A percentile compares a stretch with the other conserved stretches of the same genome.
Evolutionary conservation across 2,329 filamentous ascomycete genomes (phyloP).

Genomic region (Thielaviopsis musarum): DNA sequence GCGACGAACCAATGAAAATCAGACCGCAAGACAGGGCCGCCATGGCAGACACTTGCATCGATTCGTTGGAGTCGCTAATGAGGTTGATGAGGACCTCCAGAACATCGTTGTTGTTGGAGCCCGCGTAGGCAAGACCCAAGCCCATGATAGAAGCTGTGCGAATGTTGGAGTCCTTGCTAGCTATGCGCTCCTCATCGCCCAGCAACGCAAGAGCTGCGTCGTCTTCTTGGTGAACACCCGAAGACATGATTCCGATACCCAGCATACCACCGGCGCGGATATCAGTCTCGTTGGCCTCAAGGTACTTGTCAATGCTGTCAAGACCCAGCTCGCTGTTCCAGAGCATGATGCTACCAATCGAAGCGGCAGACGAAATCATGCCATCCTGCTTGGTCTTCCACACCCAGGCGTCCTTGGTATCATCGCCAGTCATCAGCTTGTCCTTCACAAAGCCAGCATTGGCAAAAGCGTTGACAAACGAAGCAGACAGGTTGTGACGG

Average conservation of each 20-base stretch:
- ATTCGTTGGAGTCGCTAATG: slow-evolving; percentile 63
- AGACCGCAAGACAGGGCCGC: slow-evolving; percentile 80
- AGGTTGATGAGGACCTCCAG: slow-evolving; percentile 73
- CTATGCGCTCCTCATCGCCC: slow-evolving; percentile 61
- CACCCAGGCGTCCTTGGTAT: slow-evolving; percentile 84
- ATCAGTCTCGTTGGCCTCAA: slow-evolving; percentile 49
- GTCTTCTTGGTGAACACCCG: slow-evolving; percentile 72
- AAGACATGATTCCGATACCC: slow-evolving; percentile 90
- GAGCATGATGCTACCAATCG: slow-evolving; percentile 74
- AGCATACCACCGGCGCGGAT: slow-evolving; percentile 86
- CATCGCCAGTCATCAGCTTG: slow-evolving; percentile 91
- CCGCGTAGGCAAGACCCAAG: slow-evolving; percentile 83
- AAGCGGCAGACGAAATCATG: slow-evolving; percentile 92
- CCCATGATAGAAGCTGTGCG: slow-evolving; percentile 87
- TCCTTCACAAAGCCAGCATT: slow-evolving; percentile 92
- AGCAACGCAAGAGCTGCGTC: slow-evolving; percentile 83
- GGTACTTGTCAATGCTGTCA: slow-evolving; percentile 89
- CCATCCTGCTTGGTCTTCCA: slow-evolving; percentile 99
- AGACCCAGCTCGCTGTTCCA: slow-evolving; percentile 90
- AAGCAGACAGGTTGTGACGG: slow-evolving; percentile 85
- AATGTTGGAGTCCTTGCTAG: slow-evolving; percentile 60
- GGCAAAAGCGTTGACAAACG: slow-evolving; percentile 92
- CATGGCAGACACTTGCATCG: slow-evolving; percentile 95
- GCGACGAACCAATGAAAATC: slow-evolving; percentile 82
- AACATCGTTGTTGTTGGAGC: slow-evolving; percentile 82